phyloP scores from a whole-genome alignment of 495 filamentous ascomycete genomes.

The Entonaema liquescens region DNA sequence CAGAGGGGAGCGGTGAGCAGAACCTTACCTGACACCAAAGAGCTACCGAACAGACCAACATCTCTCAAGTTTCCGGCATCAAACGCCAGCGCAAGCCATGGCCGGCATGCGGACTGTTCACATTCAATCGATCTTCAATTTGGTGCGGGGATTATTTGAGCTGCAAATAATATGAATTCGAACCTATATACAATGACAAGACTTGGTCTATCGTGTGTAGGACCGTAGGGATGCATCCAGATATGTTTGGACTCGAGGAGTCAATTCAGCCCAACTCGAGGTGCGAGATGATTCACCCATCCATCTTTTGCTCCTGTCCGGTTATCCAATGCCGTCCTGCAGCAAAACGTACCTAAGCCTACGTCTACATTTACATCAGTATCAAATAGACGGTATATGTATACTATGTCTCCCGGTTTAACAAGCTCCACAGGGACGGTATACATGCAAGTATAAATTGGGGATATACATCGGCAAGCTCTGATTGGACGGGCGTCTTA shows the following conservation, averaged over 20 bases:
- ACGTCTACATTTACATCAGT: constrained; percentile 18
- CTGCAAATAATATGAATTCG: constrained; percentile 33
- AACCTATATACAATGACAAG: constrained; percentile 15
- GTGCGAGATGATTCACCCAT: constrained; percentile 36
- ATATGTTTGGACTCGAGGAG: constrained; percentile 13
- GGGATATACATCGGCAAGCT: constrained; percentile 23
- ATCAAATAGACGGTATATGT: constrained; percentile 30
- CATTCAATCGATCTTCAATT: constrained; percentile 9
- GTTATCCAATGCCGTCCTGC: constrained; percentile 38
- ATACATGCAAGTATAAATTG: constrained; percentile 40
- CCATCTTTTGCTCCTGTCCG: constrained; percentile 28
- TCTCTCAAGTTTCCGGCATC: constrained; percentile 17
- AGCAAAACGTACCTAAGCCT: constrained; percentile 16
- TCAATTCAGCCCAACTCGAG: constrained; percentile 26
- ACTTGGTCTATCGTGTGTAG: constrained; percentile 8
- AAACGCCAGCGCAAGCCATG: constrained; percentile 24
- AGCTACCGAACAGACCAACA: constrained; percentile 28
- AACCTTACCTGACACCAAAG: constrained; percentile 32
- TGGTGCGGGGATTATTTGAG: constrained; percentile 38
- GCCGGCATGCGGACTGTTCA: constrained; percentile 25
- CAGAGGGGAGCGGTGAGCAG: constrained; percentile 40
- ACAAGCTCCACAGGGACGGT: constrained; percentile 21
- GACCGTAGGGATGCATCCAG: constrained; percentile 15
- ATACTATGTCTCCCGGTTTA: constrained; percentile 30
- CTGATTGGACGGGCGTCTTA: constrained; percentile 31